Evolutionary conservation across 2,329 filamentous ascomycete genomes (phyloP).

Genomic region (Cryoendolithus antarcticus): DNA sequence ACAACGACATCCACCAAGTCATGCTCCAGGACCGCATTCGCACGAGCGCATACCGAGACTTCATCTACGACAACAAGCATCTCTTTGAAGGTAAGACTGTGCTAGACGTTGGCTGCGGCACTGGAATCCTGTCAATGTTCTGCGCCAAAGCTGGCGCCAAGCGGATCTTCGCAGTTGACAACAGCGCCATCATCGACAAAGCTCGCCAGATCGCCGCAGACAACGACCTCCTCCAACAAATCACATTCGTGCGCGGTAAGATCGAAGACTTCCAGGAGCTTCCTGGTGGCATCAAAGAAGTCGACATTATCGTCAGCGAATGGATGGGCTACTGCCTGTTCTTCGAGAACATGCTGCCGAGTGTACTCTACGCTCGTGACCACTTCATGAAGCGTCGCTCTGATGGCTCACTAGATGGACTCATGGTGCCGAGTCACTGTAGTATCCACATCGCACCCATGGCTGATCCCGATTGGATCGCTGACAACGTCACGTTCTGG

Average conservation of each 20-base stretch:
- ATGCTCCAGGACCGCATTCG: conserved; percentile 88
- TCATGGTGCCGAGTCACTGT: conserved; percentile 78
- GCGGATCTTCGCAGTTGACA: conserved; percentile 82
- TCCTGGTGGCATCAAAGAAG: conserved; percentile 53
- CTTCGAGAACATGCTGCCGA: conserved; percentile 93
- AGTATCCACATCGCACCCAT: conserved; percentile 74
- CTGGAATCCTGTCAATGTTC: conserved; percentile 85
- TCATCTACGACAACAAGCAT: conserved; percentile 84
- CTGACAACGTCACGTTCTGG: conserved; percentile 76
- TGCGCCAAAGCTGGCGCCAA: conserved; percentile 80
- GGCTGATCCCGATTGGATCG: conserved; percentile 62
- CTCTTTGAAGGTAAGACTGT: conserved; percentile 78
- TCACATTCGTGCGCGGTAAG: conserved; percentile 72
- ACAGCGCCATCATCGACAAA: conserved; percentile 78
- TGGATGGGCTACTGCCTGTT: conserved; percentile 96
- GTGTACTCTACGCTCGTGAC: conserved; percentile 78
- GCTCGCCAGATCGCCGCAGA: conserved; percentile 73
- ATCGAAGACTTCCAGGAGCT: conserved; percentile 69
- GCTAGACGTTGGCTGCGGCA: conserved; percentile 76
- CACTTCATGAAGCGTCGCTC: conserved; percentile 52
- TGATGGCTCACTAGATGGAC: conserved; percentile 44
- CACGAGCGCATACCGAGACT: conserved; percentile 86
- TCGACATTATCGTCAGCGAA: conserved; percentile 91
- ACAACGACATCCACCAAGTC: conserved; percentile 66
- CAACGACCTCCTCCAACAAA: conserved; percentile 61